Evolutionary conservation across 306 rosid genomes (phyloP).

Genomic region (Prosopis cineraria): DNA sequence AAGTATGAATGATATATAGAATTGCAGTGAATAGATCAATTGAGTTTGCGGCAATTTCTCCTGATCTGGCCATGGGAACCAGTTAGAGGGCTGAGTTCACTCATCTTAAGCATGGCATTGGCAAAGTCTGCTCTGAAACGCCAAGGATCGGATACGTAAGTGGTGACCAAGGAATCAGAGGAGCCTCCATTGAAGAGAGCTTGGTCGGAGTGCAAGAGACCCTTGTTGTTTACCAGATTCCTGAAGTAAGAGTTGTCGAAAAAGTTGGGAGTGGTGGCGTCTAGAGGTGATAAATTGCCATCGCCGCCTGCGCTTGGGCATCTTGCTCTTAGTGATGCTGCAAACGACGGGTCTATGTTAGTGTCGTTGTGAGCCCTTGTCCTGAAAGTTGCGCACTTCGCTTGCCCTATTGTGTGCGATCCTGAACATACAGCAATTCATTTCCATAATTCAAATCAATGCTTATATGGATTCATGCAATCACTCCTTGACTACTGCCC

Average conservation of each 20-base stretch:
- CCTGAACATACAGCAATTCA: constrained; percentile 35
- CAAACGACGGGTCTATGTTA: constrained; percentile 43
- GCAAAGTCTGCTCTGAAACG: constrained; percentile 45
- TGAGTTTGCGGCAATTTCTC: constrained; percentile 41
- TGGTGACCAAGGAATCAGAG: constrained; percentile 36
- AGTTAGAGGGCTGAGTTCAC: constrained; percentile 50
- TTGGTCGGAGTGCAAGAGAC: constrained; percentile 62
- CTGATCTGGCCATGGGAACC: constrained; percentile 47
- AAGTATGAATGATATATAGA: not conserved
- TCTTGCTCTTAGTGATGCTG: constrained; percentile 19
- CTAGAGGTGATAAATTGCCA: constrained; percentile 42
- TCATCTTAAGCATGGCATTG: constrained; percentile 53
- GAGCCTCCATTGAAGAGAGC: constrained; percentile 46
- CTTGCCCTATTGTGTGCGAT: constrained; percentile 55
- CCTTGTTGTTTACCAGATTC: constrained; percentile 39
- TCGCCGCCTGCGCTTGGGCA: constrained; percentile 56
- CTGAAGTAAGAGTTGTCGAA: constrained; percentile 52
- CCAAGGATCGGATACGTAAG: constrained; percentile 14
- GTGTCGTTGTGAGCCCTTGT: constrained; percentile 51
- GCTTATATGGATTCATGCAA: too few species aligned
- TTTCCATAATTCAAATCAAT: not conserved
- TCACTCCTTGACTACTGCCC: too few species aligned
- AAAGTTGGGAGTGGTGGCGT: constrained; percentile 25
- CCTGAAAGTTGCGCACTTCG: constrained; percentile 40
- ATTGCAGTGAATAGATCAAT: constrained; percentile 26